Conservation (phyloP, 2,329 filamentous ascomycete genomes). For the Trichocomaceae sp. region DNA sequence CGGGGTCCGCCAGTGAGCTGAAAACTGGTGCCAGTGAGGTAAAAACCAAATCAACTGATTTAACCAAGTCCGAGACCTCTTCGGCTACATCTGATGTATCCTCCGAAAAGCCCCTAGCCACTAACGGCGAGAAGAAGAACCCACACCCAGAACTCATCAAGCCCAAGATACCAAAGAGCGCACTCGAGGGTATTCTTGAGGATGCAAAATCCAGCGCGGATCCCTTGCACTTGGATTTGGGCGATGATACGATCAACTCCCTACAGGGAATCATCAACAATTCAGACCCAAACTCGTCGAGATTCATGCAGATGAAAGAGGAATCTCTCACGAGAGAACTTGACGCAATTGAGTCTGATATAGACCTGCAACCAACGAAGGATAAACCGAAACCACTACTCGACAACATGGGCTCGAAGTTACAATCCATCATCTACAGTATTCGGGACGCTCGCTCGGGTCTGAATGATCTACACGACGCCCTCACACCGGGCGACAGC, state of each 20-base stretch:
- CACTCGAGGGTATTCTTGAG: constrained; percentile 36
- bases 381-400: constrained; percentile 24
- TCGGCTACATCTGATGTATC: background rate
- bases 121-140: constrained; percentile 13
- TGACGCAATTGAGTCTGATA: background rate
- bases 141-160: constrained; percentile 24
- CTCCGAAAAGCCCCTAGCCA: constrained; percentile 7
- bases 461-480: constrained; percentile 33
- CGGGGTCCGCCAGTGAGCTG: background rate
- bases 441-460: constrained; percentile 38
- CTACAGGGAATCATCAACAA: constrained; percentile 37
- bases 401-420: constrained; percentile 34
- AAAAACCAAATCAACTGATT: background rate
- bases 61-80: background rate
- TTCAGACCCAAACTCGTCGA: constrained; percentile 1
- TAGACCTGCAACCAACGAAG: background rate
- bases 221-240: constrained; percentile 30
- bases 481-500: constrained; percentile 22
- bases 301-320: constrained; percentile 4
- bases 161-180: constrained; percentile 38
- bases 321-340: constrained; percentile 1
- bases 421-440: constrained; percentile 34
- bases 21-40: background rate
- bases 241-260: constrained; percentile 42
- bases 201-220: constrained; percentile 35